Base-by-base conservation (phyloP, 164 flowering plant species). In the Stephania yunnanensis region DNA sequence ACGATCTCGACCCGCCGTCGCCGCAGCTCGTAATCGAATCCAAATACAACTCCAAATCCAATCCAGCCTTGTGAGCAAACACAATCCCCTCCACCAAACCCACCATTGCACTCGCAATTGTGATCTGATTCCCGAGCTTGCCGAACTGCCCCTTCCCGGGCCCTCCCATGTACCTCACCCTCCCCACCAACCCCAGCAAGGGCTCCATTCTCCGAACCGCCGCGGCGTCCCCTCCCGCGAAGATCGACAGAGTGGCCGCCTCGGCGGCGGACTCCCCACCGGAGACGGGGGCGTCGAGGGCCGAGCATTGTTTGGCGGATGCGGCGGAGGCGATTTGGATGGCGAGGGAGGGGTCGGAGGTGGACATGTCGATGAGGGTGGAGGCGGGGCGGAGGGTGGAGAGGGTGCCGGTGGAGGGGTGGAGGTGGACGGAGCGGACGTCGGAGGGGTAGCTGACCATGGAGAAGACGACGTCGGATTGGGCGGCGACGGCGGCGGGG, bases 381-480 rank as follows among this genome's bases (percentile, higher is more conserved):
- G 89, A 89, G 9, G 90, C 91, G 11, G 88, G 87, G 3, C 82
- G 82, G 79, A 95, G 93, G 72, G 86, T 80, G 58, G 84, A 65
- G 77, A 93, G 88, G 75, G 88, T 93, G 68, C 96, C 96, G 75
- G 11, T 9, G 15, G 90, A 46, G 76, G 95, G 83, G 76, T 88
- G 85, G 74, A 91, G 89, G 77, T 86, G 78, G 81, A 92, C 94
- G 80, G 88, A 83, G 77, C 89, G 91, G 78, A 93, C 98, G 84
- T 95, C 99, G 77, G 98, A 89, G 12, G 99, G 99, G 87, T 80
- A 93, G 25, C 97, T 95, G 80, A 95, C 94, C 86, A 95, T 93
- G 82, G 99, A 84, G 94, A 95, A 93, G 68, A 95, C 95, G 86
- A 93, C 90, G 80, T 93, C 93, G 82, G 97, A 90, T 52, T 76